Percentiles rank a stretch among this genome's conserved stretches.
Conservation (phyloP, 1,284 basidiomycete genomes). For the Vanrija sp. region DNA sequence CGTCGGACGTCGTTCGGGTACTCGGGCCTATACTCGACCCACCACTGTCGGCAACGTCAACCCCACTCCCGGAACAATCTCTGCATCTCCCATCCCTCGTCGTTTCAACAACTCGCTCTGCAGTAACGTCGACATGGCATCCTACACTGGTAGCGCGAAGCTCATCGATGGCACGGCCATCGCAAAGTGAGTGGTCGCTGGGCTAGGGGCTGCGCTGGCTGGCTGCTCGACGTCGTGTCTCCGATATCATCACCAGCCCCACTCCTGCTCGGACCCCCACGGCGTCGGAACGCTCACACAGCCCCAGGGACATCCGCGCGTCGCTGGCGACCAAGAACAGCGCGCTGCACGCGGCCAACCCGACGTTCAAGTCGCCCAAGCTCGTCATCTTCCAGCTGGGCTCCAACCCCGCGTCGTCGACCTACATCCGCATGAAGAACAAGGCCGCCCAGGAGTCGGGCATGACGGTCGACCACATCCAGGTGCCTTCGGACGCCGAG, state of each 20-base stretch:
- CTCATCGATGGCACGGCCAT: constrained; percentile 84
- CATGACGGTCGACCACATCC: constrained; percentile 80
- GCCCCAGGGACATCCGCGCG: constrained; percentile 68
- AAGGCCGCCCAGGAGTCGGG: constrained; percentile 95
- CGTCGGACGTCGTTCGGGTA: not conserved
- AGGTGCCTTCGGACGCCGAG: constrained; percentile 65
- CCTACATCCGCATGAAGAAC: constrained; percentile 96
- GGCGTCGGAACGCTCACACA: no score
- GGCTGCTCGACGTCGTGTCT: not conserved
- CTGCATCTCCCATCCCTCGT: no score
- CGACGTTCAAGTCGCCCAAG: constrained; percentile 76
- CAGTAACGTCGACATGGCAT: not conserved
- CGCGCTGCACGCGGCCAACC: constrained; percentile 57
- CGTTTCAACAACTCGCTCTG: no score
- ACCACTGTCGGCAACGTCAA: no score
- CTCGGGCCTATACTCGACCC: not conserved
- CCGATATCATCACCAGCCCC: not conserved
- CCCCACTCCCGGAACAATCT: no score
- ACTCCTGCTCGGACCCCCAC: not conserved
- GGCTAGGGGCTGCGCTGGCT: no score
- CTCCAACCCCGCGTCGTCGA: constrained; percentile 78
- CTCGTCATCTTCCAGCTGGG: constrained; percentile 95
- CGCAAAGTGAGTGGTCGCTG: constrained; percentile 65
- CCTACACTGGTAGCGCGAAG: constrained; percentile 46
- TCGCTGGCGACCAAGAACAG: constrained; percentile 65